These are phyloP conservation scores for Ligustrum vulgare DNA, from an alignment of 257 asterid genomes.

Conservation along the genomic window DNA sequence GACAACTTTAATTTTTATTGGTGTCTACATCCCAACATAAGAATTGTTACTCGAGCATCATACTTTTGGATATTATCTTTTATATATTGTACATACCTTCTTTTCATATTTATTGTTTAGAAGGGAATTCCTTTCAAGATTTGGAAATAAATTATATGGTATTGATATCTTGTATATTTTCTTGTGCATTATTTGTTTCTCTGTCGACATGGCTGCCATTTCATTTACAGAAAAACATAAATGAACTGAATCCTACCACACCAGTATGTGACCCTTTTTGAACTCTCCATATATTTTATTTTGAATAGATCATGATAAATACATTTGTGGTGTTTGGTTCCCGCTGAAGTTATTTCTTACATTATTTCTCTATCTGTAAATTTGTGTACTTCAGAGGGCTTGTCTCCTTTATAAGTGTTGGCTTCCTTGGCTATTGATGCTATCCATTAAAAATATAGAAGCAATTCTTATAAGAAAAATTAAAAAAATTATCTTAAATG, in stretches of 20 bases:
- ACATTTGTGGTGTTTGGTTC: neutral
- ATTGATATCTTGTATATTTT: neutral
- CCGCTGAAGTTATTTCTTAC: neutral
- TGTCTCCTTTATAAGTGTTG: neutral
- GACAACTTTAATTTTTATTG: constrained; percentile 13
- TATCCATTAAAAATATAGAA: neutral
- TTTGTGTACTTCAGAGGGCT: neutral
- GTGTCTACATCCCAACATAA: neutral
- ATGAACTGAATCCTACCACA: neutral
- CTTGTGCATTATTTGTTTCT: neutral
- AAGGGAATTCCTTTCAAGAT: neutral
- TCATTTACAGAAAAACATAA: neutral
- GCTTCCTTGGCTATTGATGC: neutral
- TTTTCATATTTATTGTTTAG: neutral
- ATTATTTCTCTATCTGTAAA: neutral
- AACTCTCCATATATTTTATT: neutral
- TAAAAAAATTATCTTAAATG: neutral
- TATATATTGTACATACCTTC: neutral
- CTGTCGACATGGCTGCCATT: neutral
- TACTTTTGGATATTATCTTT: neutral
- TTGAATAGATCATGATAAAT: neutral
- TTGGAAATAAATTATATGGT: neutral
- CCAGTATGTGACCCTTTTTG: neutral
- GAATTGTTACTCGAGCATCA: neutral
- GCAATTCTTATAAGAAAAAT: neutral